Evolutionary conservation across 2,329 filamentous ascomycete genomes (phyloP), one percentile per base, ranked within the genome.

Genomic region (Thelonectria blattea): DNA sequence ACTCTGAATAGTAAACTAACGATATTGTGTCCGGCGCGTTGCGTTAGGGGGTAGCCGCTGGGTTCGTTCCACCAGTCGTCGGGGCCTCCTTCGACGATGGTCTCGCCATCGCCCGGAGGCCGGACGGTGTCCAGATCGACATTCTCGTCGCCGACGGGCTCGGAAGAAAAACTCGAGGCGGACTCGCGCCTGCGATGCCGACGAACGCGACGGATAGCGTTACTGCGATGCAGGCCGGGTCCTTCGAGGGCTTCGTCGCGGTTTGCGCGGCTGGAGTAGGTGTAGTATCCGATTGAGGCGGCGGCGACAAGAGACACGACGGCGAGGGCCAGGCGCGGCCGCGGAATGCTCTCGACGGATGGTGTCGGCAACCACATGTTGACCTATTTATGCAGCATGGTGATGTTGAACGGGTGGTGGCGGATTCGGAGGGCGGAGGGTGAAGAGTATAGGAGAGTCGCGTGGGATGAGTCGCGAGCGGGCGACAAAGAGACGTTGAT

Each of bases 1-100:
- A 98, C 96, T 60, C 93, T 87, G 73, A 97, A 98, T 1, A 98
- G 82, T 2, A 97, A 81, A 63, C 88, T 91, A 47, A 96, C 89
- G 50, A 96, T 88, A 61, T 93, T 93, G 71, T 95, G 91, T 7
- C 91, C 91, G 34, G 80, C 84, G 58, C 82, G 81, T 61, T 81
- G 80, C 32, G 79, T 73, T 30, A 78, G 72, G 56, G 79, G 74
- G 57, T 74, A 73, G 15, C 73, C 73, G 56, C 69, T 63, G 39
- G 74, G 69, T 20, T 84, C 82, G 61, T 83, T 81, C 74, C 79
- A 84, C 83, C 83, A 86, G 59, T 83, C 81, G 52, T 83, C 80
- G 4, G 77, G 75, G 63, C 77, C 78, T 63, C 76, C 71, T 22
- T 80, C 76, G 56, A 76, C 76, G 20, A 74, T 71, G 2, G 75